These are phyloP conservation scores for Coriolopsis trogii DNA, from an alignment of 1,284 basidiomycete species.

Conservation along the genomic window DNA sequence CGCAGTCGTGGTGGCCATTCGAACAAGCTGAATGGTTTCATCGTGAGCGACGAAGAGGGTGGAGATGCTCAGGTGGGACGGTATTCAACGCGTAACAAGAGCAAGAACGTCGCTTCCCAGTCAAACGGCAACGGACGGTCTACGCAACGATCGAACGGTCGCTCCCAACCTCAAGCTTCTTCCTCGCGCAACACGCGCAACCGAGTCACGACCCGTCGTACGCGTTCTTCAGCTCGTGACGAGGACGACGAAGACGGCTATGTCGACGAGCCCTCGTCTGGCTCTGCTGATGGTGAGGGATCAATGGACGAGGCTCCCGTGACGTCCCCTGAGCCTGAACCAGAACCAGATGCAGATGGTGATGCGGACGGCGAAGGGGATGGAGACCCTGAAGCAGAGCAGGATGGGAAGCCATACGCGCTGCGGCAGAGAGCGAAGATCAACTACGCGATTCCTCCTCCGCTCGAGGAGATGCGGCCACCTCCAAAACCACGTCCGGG, in stretches of 20 bases:
- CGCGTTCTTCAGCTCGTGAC: conserved; percentile 22
- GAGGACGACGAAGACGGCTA: conserved; percentile 55
- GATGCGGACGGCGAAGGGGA: conserved; percentile 50
- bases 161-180: conserved; percentile 20
- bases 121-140: conserved; percentile 24
- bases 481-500: conserved; percentile 37
- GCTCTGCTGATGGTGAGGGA: conserved; percentile 59
- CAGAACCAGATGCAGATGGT: conserved; percentile 50
- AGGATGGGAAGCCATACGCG: conserved; percentile 55
- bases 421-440: conserved; percentile 66
- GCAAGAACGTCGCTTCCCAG: conserved; percentile 35
- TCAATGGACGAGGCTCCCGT: conserved; percentile 57
- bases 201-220: conserved; percentile 26
- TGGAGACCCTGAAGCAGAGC: conserved; percentile 32
- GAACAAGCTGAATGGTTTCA: conserved; percentile 37
- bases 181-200: conserved; percentile 15
- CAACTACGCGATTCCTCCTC: conserved; percentile 79
- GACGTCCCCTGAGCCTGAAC: conserved; percentile 51
- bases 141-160: conserved; percentile 31
- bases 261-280: conserved; percentile 47
- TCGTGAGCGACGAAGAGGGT: conserved; percentile 55
- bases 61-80: conserved; percentile 33
- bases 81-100: conserved; percentile 41
- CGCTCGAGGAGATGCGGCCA: conserved; percentile 67
- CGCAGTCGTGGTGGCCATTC: conserved; percentile 4